These are phyloP conservation scores for Elsinoe necatrix DNA, from an alignment of 2,329 filamentous ascomycete genomes.

Conservation along the genomic window DNA sequence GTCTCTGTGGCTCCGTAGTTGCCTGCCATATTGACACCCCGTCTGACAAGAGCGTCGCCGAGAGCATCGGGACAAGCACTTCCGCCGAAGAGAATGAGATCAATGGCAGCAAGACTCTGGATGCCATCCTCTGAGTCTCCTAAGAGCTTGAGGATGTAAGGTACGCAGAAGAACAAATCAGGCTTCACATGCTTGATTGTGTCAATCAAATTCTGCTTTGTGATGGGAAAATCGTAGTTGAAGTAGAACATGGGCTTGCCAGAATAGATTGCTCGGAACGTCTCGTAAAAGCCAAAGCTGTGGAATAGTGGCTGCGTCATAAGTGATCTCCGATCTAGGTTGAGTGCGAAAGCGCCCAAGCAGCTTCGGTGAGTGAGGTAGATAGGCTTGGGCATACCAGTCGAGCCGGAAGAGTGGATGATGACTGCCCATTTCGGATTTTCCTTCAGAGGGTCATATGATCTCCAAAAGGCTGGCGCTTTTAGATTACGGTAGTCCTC, in stretches of 20 bases:
- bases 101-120: conserved; percentile 22
- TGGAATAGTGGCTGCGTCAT: conserved; percentile 53
- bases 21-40: conserved; percentile 29
- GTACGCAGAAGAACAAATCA: conserved; percentile 54
- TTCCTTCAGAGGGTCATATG: conserved; percentile 22
- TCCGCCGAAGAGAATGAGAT: conserved; percentile 28
- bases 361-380: conserved; percentile 47
- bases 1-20: conserved; percentile 31
- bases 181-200: conserved; percentile 26
- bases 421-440: conserved; percentile 34
- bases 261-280: conserved; percentile 46
- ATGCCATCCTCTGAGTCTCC: conserved; percentile 49
- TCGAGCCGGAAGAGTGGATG: conserved; percentile 49
- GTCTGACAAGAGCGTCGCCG: conserved; percentile 27
- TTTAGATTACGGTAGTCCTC: conserved; percentile 21
- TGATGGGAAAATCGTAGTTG: conserved; percentile 49
- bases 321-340: conserved; percentile 43
- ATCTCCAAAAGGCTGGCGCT: conserved; percentile 21
- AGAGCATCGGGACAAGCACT: conserved; percentile 29
- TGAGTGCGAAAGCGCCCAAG: conserved; percentile 42
- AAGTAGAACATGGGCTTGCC: conserved; percentile 46
- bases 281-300: conserved; percentile 48
- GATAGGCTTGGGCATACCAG: conserved; percentile 56
- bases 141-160: conserved; percentile 56
- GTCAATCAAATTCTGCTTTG: conserved; percentile 29